Percentiles rank a stretch among this genome's conserved stretches.
phyloP scores from a whole-genome alignment of 345 rosid genomes.

The Hevea brasiliensis region DNA sequence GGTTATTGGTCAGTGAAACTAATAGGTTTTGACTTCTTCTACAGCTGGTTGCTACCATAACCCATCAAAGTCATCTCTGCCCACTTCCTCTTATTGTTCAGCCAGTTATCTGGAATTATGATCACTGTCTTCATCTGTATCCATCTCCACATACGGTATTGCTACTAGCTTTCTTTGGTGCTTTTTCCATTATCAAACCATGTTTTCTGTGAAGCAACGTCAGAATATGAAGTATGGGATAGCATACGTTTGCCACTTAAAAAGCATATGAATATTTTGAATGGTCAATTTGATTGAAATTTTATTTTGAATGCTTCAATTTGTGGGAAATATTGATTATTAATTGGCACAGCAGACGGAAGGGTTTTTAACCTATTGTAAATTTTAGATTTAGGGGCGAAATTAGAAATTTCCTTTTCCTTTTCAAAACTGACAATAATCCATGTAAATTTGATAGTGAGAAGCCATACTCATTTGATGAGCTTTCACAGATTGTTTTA shows the following conservation, averaged over 20 bases:
- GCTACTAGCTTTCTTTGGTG: constrained; percentile 1
- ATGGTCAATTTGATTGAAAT: background rate
- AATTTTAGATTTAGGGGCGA: background rate
- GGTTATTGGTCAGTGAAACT: constrained; percentile 12
- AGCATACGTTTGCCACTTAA: background rate
- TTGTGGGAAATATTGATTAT: background rate
- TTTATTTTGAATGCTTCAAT: background rate
- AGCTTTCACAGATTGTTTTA: constrained; percentile 60
- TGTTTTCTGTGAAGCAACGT: background rate
- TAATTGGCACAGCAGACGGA: background rate
- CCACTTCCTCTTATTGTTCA: constrained; percentile 90
- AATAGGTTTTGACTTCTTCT: constrained; percentile 20
- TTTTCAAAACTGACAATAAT: background rate
- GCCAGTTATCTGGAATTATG: constrained; percentile 94
- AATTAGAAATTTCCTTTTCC: background rate
- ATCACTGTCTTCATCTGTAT: constrained; percentile 82
- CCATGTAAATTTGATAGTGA: background rate
- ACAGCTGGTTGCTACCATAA: constrained; percentile 93
- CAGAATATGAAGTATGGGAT: background rate
- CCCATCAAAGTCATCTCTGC: constrained; percentile 94
- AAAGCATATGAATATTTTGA: background rate
- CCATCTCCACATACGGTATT: constrained; percentile 91
- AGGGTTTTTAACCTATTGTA: background rate
- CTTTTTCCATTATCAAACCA: background rate
- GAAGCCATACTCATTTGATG: background rate